phyloP scores from a whole-genome alignment of 2,329 filamentous ascomycete genomes.

The Hypoxylon sp. region DNA sequence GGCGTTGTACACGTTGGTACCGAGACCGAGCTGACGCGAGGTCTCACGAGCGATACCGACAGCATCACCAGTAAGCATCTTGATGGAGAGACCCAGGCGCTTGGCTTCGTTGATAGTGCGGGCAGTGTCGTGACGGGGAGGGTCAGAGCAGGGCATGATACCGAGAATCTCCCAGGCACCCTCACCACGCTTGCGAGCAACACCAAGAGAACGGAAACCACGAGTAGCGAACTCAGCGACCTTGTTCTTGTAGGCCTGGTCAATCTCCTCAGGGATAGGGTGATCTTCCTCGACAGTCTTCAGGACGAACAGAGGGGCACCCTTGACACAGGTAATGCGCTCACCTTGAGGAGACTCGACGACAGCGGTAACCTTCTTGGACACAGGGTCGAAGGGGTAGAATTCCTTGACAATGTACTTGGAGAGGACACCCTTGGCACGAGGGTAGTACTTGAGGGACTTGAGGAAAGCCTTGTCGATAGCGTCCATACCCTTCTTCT shows the following conservation, averaged over 20 bases:
- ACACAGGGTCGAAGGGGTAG: slow-evolving; percentile 90
- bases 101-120: slow-evolving; percentile 93
- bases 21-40: slow-evolving; percentile 89
- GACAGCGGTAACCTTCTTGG: slow-evolving; percentile 89
- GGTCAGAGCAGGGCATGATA: slow-evolving; percentile 95
- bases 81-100: slow-evolving; percentile 87
- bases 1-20: slow-evolving; percentile 94
- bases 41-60: slow-evolving; percentile 94
- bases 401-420: slow-evolving; percentile 90
- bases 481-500: slow-evolving; percentile 95
- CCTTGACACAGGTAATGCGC: slow-evolving; percentile 90
- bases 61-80: slow-evolving; percentile 96
- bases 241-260: slow-evolving; percentile 90
- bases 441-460: slow-evolving; percentile 83
- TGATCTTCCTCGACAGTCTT: slow-evolving; percentile 90
- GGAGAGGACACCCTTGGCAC: slow-evolving; percentile 82
- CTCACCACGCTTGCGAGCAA: slow-evolving; percentile 88
- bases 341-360: slow-evolving; percentile 88
- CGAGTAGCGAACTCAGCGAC: slow-evolving; percentile 91
- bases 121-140: slow-evolving; percentile 89
- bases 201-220: slow-evolving; percentile 94
- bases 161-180: slow-evolving; percentile 90
- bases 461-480: slow-evolving; percentile 97
- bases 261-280: slow-evolving; percentile 79
- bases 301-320: slow-evolving; percentile 87